Evolutionary conservation across 768 basidiomycete species (phyloP).

Genomic region (Gyrodon lividus): DNA sequence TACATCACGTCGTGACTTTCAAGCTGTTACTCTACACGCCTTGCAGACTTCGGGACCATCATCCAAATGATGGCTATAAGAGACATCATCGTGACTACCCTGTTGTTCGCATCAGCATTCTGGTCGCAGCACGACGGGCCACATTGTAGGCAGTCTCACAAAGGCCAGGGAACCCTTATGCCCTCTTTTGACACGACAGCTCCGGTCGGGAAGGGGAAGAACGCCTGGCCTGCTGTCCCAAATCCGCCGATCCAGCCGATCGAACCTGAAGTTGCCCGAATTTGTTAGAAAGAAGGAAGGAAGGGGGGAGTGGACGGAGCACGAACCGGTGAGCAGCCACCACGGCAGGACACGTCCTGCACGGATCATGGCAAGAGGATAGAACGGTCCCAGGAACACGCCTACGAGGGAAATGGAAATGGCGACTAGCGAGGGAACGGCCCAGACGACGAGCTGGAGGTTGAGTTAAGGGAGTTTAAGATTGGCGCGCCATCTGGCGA

Average conservation of each 20-base stretch:
- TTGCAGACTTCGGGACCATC: neutral
- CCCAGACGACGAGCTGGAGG: too few species aligned
- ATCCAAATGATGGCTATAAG: constrained; percentile 5
- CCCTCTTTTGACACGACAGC: too few species aligned
- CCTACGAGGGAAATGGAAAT: constrained; percentile 41
- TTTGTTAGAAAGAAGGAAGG: neutral
- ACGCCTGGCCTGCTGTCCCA: constrained; percentile 24
- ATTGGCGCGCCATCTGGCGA: constrained; percentile 29
- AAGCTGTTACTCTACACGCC: too few species aligned
- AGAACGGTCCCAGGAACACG: constrained; percentile 40
- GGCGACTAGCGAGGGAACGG: too few species aligned
- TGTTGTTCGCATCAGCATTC: neutral
- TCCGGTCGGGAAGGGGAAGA: too few species aligned
- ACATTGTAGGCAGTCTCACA: constrained; percentile 12
- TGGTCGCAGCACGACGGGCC: neutral
- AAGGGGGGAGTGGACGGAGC: too few species aligned
- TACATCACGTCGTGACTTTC: too few species aligned
- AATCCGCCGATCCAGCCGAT: constrained; percentile 36
- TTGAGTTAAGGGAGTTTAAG: too few species aligned
- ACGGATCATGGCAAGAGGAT: constrained; percentile 31
- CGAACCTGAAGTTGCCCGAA: constrained; percentile 21
- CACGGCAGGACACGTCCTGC: constrained; percentile 15
- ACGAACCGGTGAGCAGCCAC: constrained; percentile 17
- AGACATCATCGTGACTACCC: neutral
- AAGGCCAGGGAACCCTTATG: too few species aligned